phyloP scores from a whole-genome alignment of 305 asterid genomes.

The Fraxinus xanthoxyloides region DNA sequence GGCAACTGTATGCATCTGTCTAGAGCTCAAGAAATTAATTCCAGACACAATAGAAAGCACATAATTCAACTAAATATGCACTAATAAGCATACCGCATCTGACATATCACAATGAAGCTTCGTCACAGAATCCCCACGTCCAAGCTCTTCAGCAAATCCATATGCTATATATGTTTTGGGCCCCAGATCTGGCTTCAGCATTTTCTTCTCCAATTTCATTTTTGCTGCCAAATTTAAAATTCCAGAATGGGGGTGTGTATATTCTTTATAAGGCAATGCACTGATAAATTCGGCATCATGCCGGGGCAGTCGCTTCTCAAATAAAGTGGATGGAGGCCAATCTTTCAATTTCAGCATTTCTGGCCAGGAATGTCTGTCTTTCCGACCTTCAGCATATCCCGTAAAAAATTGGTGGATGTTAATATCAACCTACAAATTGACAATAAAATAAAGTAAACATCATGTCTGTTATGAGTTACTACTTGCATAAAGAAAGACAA shows the following conservation, averaged over 20 bases:
- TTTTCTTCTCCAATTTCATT: conserved; percentile 18
- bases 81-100: conserved; percentile 40
- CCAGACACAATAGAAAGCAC: not conserved
- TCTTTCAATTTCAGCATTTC: conserved; percentile 51
- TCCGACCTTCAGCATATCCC: conserved; percentile 41
- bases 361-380: conserved; percentile 30
- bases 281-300: conserved; percentile 45
- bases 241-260: conserved; percentile 41
- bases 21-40: not conserved
- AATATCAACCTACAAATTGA: conserved; percentile 37
- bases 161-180: conserved; percentile 56
- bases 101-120: conserved; percentile 53
- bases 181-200: conserved; percentile 51
- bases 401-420: conserved; percentile 40
- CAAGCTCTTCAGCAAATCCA: conserved; percentile 48
- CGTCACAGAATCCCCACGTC: conserved; percentile 51
- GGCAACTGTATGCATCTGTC: not conserved
- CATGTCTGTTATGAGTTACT: not conserved
- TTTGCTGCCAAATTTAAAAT: conserved; percentile 44
- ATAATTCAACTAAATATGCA: conserved; percentile 1
- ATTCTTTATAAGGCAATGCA: conserved; percentile 53
- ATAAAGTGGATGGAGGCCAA: conserved; percentile 49
- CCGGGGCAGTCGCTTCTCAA: conserved; percentile 46
- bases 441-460: conserved; percentile 3
- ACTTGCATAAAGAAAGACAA: not conserved